phyloP scores from a whole-genome alignment of 1,284 basidiomycete species.

The Rhodotorula sp. region DNA sequence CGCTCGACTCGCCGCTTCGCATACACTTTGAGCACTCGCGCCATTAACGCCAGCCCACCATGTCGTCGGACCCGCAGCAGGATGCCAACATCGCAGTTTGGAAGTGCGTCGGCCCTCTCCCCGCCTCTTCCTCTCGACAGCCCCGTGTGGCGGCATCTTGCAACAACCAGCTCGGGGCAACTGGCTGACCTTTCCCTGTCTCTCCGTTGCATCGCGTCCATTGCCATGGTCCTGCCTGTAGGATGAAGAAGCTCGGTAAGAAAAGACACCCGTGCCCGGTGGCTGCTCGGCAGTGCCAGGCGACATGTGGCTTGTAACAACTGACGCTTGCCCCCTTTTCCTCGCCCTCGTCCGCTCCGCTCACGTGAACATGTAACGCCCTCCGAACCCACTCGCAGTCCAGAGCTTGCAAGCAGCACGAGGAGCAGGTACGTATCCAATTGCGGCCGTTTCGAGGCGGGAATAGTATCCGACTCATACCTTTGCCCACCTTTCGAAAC shows the following conservation, averaged over 20 bases:
- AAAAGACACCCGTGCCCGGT: too few relatives aligned
- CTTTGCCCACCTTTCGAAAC: too few relatives aligned
- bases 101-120: constrained; percentile 47
- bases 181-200: neutral
- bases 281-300: neutral
- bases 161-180: neutral
- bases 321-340: neutral
- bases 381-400: constrained; percentile 10
- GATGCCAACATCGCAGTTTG: constrained; percentile 52
- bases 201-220: neutral
- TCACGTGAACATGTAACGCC: too few relatives aligned
- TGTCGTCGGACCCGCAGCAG: constrained; percentile 30
- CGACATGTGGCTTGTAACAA: neutral
- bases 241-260: constrained; percentile 86
- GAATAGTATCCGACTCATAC: too few relatives aligned
- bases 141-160: neutral
- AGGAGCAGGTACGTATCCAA: constrained; percentile 62
- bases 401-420: constrained; percentile 63
- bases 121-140: neutral
- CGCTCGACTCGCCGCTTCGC: neutral
- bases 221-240: constrained; percentile 47
- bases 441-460: too few relatives aligned
- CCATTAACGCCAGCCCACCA: neutral
- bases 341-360: neutral
- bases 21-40: neutral